Base-by-base conservation (phyloP, 345 rosid genomes). In the Raphanus sativus region DNA sequence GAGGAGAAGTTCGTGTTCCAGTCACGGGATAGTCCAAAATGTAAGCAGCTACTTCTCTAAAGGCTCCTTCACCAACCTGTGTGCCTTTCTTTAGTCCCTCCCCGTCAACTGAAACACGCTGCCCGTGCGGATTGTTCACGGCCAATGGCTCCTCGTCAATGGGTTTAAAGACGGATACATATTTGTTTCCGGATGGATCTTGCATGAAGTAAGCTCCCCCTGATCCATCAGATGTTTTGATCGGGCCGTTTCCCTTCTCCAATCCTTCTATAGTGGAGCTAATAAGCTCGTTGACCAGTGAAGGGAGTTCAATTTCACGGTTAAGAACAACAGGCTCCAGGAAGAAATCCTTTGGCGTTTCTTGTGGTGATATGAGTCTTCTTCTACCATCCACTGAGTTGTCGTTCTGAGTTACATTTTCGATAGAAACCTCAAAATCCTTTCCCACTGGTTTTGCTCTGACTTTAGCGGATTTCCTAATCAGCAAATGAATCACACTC, bases 41-140 rank as follows among this genome's bases (percentile, higher is more conserved):
- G 85, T 87, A 91, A 24, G 98, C 98, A 76, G 92, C 97, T 71
- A 89, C 97, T 88, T 91, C 98, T 79, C 97, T 84, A 70, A 88
- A 38, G 29, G 98, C 95, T 65, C 98, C 98, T 78, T 87, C 89
- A 54, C 97, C 97, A 0, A 84, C 97, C 33, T 83, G 67, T 30
- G 97, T 93, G 59, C 97, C 98, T 86, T 84, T 93, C 87, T 93
- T 91, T 82, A 91, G 71, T 73, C 97, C 98, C 83, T 91, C 91
- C 6, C 98, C 97, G 33, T 87, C 85, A 10, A 81, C 52, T 16
- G 97, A 91, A 75, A 88, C 21, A 12, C 90, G 82, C 32, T 84
- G 80, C 26, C 89, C 95, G 8, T 50, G 86, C 3, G 97, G 98
- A 66, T 93, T 93, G 78, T 89, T 93, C 70, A 86, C 83, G 62